phyloP scores from a whole-genome alignment of 495 filamentous ascomycete genomes.

The Clohesyomyces aquaticus region DNA sequence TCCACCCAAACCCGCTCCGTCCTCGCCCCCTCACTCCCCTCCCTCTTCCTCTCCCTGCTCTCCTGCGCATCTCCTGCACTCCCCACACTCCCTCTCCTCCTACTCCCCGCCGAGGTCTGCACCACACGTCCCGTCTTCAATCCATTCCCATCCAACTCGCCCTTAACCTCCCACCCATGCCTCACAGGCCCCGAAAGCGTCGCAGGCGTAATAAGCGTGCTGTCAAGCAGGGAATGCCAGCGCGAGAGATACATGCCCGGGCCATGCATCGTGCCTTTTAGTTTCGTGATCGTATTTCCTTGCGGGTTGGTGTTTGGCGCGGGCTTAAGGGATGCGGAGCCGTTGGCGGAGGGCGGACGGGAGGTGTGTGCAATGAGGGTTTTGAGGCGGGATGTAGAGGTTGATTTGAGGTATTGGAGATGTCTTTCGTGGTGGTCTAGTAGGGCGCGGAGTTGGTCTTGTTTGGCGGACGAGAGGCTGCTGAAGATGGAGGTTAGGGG shows the following conservation, averaged over 20 bases:
- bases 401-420: constrained; percentile 52
- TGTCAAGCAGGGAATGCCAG: constrained; percentile 67
- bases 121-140: constrained; percentile 1
- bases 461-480: constrained; percentile 49
- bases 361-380: constrained; percentile 41
- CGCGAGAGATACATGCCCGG: constrained; percentile 66
- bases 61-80: constrained; percentile 17
- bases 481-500: constrained; percentile 54
- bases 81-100: background rate
- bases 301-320: background rate
- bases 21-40: constrained; percentile 25
- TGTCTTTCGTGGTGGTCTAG: constrained; percentile 61
- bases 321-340: background rate
- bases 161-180: constrained; percentile 56
- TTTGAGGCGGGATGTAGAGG: constrained; percentile 55
- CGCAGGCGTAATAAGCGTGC: constrained; percentile 61
- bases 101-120: background rate
- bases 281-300: constrained; percentile 8
- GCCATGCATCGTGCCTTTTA: constrained; percentile 47
- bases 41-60: constrained; percentile 29
- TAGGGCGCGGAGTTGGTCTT: constrained; percentile 44
- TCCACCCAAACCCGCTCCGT: constrained; percentile 21
- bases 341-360: constrained; percentile 17
- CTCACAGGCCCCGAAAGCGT: constrained; percentile 51
- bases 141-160: constrained; percentile 50